Percentiles rank a stretch among this genome's conserved stretches.
These are phyloP conservation scores for Strigomonas culicis DNA, from an alignment of 208 protist genomes.

Conservation along the genomic window DNA sequence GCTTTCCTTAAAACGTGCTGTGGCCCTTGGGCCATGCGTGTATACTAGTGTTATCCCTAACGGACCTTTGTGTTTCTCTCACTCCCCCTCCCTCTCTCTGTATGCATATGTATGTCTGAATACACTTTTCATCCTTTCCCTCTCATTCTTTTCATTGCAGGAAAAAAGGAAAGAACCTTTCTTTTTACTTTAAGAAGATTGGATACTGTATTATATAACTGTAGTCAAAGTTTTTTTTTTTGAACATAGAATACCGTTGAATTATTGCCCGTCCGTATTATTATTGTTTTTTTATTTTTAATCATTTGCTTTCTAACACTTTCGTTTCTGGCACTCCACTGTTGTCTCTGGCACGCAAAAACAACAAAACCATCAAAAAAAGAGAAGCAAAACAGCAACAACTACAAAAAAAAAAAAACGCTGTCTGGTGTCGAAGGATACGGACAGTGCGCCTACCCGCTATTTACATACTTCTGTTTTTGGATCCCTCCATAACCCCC, in stretches of 20 bases:
- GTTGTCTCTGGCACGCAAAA: not conserved
- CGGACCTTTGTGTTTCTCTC: slow-evolving; percentile 6
- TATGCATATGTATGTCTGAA: slow-evolving; percentile 2
- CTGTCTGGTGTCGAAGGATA: too few species aligned
- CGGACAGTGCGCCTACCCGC: too few species aligned
- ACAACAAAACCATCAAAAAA: too few species aligned
- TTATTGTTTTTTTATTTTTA: not conserved
- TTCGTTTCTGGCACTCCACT: not conserved
- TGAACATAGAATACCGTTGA: too few species aligned
- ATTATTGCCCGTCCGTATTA: not conserved
- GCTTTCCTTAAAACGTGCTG: too few species aligned
- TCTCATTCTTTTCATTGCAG: slow-evolving; percentile 2
- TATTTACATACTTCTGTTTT: not conserved
- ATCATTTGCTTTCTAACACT: not conserved
- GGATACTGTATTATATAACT: too few species aligned
- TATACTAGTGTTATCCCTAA: not conserved
- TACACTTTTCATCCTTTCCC: slow-evolving; percentile 2
- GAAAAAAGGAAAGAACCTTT: too few species aligned
- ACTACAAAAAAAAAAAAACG: too few species aligned
- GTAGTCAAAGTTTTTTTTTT: too few species aligned
- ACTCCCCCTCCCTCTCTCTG: slow-evolving; percentile 8
- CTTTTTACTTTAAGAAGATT: not conserved
- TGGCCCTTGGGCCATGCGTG: too few species aligned
- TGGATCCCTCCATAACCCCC: not conserved
- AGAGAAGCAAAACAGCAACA: too few species aligned